Conservation (phyloP, 2,329 filamentous ascomycete genomes). For the Fusarium beomiforme region DNA sequence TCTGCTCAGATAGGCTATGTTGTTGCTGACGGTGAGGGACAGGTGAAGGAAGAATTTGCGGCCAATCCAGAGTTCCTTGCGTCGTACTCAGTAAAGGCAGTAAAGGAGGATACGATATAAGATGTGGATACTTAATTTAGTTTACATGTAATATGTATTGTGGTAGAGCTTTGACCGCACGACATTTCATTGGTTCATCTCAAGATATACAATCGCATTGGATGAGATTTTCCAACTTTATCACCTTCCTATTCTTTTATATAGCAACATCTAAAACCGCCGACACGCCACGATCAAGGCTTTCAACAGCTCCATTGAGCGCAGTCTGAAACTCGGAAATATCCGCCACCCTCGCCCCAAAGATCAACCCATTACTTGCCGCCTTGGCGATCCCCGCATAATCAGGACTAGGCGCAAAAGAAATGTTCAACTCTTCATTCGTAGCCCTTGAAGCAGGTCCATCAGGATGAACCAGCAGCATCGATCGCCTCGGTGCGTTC, state of each 20-base stretch:
- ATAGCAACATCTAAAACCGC: constrained; percentile 13
- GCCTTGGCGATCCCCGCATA: constrained; percentile 13
- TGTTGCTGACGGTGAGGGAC: neutral
- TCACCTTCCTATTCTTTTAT: neutral
- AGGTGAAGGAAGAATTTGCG: neutral
- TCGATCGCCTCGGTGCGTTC: constrained; percentile 3
- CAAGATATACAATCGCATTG: no score
- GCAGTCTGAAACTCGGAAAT: neutral
- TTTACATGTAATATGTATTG: no score
- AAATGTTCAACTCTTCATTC: constrained; percentile 14
- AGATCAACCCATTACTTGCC: neutral
- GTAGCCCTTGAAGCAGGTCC: constrained; percentile 3
- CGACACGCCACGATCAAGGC: neutral
- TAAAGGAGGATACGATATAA: no score
- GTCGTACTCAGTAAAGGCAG: no score
- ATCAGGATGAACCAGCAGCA: constrained; percentile 3
- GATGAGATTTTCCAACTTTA: no score
- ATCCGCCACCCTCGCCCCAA: neutral
- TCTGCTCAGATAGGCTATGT: neutral
- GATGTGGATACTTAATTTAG: no score
- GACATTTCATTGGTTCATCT: no score
- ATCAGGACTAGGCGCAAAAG: constrained; percentile 2
- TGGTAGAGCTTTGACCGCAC: no score
- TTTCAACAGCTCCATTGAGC: neutral
- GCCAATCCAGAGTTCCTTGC: neutral